Evolutionary conservation across 108 stramenopile genomes (phyloP).

Genomic region (Stephanodiscus triporus): DNA sequence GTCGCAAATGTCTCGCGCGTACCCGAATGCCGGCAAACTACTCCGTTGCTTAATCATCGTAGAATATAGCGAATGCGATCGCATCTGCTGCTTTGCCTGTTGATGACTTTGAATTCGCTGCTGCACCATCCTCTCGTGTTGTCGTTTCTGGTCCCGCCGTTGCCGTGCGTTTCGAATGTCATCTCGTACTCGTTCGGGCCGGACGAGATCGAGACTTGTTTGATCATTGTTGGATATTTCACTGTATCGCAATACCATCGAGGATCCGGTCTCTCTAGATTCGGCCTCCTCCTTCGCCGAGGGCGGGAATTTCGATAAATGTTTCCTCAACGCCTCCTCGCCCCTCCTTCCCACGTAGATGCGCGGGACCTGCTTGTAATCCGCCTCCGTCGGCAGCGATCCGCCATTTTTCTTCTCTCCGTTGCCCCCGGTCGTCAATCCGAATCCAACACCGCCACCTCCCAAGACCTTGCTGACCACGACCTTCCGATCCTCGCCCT

Average conservation of each 20-base stretch:
- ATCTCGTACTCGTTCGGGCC: neutral
- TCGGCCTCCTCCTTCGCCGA: slow-evolving; percentile 50
- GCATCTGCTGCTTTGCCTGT: slow-evolving; percentile 27
- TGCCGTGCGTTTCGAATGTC: too few species aligned
- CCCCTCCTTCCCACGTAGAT: slow-evolving; percentile 54
- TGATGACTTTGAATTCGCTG: slow-evolving; percentile 28
- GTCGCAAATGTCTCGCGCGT: slow-evolving; percentile 57
- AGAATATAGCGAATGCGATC: slow-evolving; percentile 37
- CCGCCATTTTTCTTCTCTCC: slow-evolving; percentile 23
- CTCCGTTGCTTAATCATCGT: slow-evolving; percentile 48
- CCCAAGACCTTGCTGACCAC: slow-evolving; percentile 50
- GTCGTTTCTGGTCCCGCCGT: neutral
- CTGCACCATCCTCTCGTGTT: slow-evolving; percentile 12
- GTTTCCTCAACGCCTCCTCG: slow-evolving; percentile 39
- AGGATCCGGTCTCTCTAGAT: slow-evolving; percentile 65
- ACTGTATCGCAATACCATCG: slow-evolving; percentile 35
- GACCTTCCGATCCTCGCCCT: slow-evolving; percentile 63
- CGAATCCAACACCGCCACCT: slow-evolving; percentile 43
- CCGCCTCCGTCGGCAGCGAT: slow-evolving; percentile 8
- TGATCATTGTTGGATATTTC: too few species aligned
- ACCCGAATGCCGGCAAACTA: slow-evolving; percentile 60
- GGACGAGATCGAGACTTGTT: too few species aligned
- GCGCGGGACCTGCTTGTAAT: slow-evolving; percentile 30
- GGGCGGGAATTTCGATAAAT: slow-evolving; percentile 55
- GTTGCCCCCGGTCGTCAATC: slow-evolving; percentile 10